phyloP scores from a whole-genome alignment of 139 green algal genomes.

The Coelastrella sp. region DNA sequence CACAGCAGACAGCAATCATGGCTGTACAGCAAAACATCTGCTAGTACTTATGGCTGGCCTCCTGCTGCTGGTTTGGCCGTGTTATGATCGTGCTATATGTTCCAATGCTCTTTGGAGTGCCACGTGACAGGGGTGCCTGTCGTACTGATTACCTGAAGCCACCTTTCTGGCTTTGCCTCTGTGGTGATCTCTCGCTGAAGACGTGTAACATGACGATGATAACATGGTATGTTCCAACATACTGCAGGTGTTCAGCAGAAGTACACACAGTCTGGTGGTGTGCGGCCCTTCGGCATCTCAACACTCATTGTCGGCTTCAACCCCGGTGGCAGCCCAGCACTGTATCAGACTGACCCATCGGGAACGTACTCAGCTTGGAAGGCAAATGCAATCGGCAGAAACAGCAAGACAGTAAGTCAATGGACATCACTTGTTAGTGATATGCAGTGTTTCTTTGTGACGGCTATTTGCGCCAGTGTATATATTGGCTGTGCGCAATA shows the following conservation, averaged over 20 bases:
- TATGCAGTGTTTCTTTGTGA: too few relatives aligned
- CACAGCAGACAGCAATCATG: too few relatives aligned
- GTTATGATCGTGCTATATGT: too few relatives aligned
- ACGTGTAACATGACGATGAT: neutral
- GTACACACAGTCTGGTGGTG: constrained; percentile 88
- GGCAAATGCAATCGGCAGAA: constrained; percentile 96
- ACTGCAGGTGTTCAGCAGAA: constrained; percentile 55
- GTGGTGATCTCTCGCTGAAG: neutral
- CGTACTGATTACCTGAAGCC: too few relatives aligned
- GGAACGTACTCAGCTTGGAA: constrained; percentile 98
- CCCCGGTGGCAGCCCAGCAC: constrained; percentile 69
- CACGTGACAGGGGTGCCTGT: too few relatives aligned
- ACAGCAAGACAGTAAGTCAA: constrained; percentile 92
- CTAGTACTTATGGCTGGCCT: too few relatives aligned
- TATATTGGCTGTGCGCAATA: too few relatives aligned
- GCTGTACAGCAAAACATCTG: too few relatives aligned
- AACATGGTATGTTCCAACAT: neutral
- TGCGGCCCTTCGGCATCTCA: constrained; percentile 98
- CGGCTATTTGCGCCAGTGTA: too few relatives aligned
- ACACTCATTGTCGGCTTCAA: constrained; percentile 97
- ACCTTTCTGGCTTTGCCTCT: too few relatives aligned
- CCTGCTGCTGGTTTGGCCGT: too few relatives aligned
- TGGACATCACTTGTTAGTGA: neutral
- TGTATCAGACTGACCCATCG: constrained; percentile 98
- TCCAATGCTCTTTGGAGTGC: too few relatives aligned